Conservation (phyloP, 495 filamentous ascomycete genomes). For the Collariella sp. region DNA sequence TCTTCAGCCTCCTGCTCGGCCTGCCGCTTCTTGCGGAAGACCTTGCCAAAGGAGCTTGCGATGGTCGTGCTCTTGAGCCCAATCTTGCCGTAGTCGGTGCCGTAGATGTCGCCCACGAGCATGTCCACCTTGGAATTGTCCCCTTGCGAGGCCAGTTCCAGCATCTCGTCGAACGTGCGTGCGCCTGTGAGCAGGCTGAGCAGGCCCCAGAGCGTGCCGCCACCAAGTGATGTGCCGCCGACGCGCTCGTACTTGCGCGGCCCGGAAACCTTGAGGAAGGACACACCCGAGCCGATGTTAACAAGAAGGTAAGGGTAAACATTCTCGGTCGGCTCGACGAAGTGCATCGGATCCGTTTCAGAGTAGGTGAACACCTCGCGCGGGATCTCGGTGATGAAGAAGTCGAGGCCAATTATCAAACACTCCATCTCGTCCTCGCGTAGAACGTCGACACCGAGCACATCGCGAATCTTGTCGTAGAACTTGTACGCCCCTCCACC, state of each 20-base stretch:
- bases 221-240: slow-evolving; percentile 88
- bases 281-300: slow-evolving; percentile 97
- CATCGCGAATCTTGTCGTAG: slow-evolving; percentile 78
- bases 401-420: slow-evolving; percentile 92
- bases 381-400: slow-evolving; percentile 97
- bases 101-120: slow-evolving; percentile 97
- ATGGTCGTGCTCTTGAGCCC: slow-evolving; percentile 90
- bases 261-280: slow-evolving; percentile 95
- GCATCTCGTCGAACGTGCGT: slow-evolving; percentile 88
- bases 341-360: slow-evolving; percentile 79
- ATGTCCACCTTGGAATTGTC: slow-evolving; percentile 93
- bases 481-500: slow-evolving; percentile 93
- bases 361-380: slow-evolving; percentile 94
- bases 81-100: slow-evolving; percentile 89
- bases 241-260: slow-evolving; percentile 79
- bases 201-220: slow-evolving; percentile 92
- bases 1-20: slow-evolving; percentile 74
- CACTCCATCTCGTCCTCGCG: slow-evolving; percentile 99
- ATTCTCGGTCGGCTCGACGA: slow-evolving; percentile 56
- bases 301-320: slow-evolving; percentile 96
- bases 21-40: slow-evolving; percentile 72
- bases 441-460: slow-evolving; percentile 69
- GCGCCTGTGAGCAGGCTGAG: slow-evolving; percentile 84
- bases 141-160: slow-evolving; percentile 84
- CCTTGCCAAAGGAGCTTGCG: slow-evolving; percentile 92